Percentiles rank a stretch among this genome's conserved stretches.
phyloP scores from a whole-genome alignment of 73 alveolate species.

The Paramecium pentaurelia region DNA sequence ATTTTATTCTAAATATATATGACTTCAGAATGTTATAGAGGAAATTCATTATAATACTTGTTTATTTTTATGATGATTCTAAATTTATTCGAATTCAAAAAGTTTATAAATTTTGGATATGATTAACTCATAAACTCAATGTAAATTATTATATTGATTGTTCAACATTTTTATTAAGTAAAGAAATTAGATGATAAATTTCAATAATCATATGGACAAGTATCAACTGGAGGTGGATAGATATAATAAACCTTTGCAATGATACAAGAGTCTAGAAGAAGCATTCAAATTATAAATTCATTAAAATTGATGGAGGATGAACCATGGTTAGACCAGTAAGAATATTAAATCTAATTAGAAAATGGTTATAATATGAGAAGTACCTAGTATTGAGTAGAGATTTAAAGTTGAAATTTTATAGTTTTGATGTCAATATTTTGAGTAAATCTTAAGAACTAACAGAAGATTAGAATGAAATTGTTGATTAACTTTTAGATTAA shows the following conservation, averaged over 20 bases:
- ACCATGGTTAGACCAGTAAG: slow-evolving; percentile 23
- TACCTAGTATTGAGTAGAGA: background rate
- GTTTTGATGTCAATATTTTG: background rate
- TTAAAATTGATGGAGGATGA: background rate
- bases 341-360: background rate
- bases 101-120: background rate
- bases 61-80: background rate
- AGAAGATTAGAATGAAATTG: background rate
- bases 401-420: background rate
- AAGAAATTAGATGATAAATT: background rate
- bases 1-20: background rate
- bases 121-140: background rate
- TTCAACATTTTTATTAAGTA: background rate
- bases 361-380: slow-evolving; percentile 26
- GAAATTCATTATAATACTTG: background rate
- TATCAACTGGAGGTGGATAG: background rate
- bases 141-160: background rate
- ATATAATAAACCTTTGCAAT: background rate
- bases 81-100: background rate
- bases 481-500: background rate
- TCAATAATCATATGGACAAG: background rate
- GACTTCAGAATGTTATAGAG: background rate
- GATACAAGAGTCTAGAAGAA: background rate
- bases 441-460: background rate
- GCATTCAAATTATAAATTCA: background rate